Evolutionary conservation across 176 grass and related monocot genomes (phyloP).

Genomic region (Alloteropsis semialata): DNA sequence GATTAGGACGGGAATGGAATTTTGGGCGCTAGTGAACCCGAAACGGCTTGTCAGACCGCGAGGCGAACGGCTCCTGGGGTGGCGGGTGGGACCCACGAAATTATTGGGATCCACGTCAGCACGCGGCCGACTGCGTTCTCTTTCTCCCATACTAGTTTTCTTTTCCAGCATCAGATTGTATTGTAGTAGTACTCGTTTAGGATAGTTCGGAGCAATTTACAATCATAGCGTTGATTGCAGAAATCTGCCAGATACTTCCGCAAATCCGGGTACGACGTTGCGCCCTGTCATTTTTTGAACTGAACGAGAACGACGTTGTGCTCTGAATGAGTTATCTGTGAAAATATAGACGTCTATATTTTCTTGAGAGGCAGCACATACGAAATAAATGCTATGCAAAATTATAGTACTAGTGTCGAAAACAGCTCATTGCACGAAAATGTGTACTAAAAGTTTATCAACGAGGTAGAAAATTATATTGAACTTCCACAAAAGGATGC

Average conservation of each 20-base stretch:
- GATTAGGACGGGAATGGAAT: slow-evolving; percentile 2
- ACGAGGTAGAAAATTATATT: too few species aligned
- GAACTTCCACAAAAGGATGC: too few species aligned
- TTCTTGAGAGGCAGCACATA: too few species aligned
- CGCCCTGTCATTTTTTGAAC: too few species aligned
- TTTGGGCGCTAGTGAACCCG: slow-evolving; percentile 26
- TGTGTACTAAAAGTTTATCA: too few species aligned
- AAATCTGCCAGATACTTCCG: too few species aligned
- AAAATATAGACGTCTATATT: neutral
- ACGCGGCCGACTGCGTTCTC: neutral
- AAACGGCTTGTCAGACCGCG: slow-evolving; percentile 33
- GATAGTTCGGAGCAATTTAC: neutral
- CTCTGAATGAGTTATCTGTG: neutral
- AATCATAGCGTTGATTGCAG: neutral
- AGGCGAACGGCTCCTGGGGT: neutral
- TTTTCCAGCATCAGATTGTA: neutral
- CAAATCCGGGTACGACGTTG: too few species aligned
- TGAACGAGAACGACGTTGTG: too few species aligned
- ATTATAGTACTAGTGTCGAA: too few species aligned
- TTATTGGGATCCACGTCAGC: slow-evolving; percentile 48
- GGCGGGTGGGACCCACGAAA: slow-evolving; percentile 27
- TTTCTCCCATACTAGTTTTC: neutral
- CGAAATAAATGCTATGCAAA: too few species aligned
- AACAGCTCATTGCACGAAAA: too few species aligned
- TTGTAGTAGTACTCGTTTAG: too few species aligned